Evolutionary conservation across 495 filamentous ascomycete genomes (phyloP).

Genomic region (Lepraria neglecta): DNA sequence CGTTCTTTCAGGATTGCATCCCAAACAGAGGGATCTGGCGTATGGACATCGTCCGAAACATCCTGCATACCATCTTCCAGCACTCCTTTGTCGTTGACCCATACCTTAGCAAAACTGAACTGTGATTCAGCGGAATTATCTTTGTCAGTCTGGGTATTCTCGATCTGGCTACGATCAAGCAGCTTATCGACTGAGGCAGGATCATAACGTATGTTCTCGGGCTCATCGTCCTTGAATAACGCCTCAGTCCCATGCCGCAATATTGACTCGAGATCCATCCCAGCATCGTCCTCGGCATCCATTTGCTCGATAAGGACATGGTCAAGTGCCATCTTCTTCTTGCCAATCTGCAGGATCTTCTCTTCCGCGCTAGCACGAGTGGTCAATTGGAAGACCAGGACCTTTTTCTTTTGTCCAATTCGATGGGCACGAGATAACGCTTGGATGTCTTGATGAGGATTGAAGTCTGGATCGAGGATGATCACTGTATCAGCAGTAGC

Average conservation of each 20-base stretch:
- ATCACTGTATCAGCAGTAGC: conserved; percentile 97
- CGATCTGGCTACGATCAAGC: conserved; percentile 75
- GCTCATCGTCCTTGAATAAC: conserved; percentile 69
- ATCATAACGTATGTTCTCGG: conserved; percentile 69
- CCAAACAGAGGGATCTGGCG: conserved; percentile 65
- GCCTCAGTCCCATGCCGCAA: conserved; percentile 81
- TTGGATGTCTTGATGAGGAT: conserved; percentile 96
- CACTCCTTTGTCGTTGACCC: conserved; percentile 73
- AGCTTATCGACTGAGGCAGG: conserved; percentile 73
- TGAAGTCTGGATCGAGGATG: conserved; percentile 96
- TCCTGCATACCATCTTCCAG: conserved; percentile 55
- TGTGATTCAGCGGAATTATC: conserved; percentile 62
- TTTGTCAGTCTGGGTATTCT: conserved; percentile 56
- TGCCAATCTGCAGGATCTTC: conserved; percentile 91
- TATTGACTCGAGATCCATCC: conserved; percentile 77
- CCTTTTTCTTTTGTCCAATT: conserved; percentile 92
- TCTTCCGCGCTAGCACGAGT: conserved; percentile 86
- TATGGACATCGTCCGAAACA: conserved; percentile 37
- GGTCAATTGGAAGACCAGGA: conserved; percentile 89
- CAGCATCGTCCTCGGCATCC: conserved; percentile 67
- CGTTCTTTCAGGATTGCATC: conserved; percentile 79
- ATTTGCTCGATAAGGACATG: conserved; percentile 89
- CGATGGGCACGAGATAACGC: conserved; percentile 89
- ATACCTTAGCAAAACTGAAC: conserved; percentile 87
- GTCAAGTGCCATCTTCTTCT: conserved; percentile 90